Evolutionary conservation across 2,329 filamentous ascomycete species (phyloP).

Genomic region (Stagonosporopsis rhizophila): DNA sequence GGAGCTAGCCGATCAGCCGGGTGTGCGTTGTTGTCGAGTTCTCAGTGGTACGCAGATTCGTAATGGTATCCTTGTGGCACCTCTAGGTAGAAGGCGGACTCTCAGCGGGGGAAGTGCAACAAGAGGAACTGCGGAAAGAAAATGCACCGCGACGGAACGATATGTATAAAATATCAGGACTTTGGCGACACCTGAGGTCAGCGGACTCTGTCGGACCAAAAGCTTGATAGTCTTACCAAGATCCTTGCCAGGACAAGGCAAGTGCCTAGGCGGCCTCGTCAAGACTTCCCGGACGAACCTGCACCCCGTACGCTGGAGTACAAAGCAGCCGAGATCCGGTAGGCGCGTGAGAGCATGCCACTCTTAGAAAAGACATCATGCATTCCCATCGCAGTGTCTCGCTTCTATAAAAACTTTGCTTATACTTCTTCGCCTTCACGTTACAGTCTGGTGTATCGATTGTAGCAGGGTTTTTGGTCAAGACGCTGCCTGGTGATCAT

Average conservation of each 20-base stretch:
- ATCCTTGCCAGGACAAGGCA: slow-evolving; percentile 1
- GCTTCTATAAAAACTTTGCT: not conserved
- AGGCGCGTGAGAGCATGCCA: slow-evolving; percentile 13
- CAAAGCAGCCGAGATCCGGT: slow-evolving; percentile 14
- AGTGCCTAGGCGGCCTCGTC: not conserved
- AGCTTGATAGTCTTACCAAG: slow-evolving; percentile 6
- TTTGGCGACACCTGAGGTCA: slow-evolving; percentile 7
- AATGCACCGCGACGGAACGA: not conserved
- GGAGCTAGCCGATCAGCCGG: slow-evolving; percentile 2
- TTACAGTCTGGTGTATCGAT: not conserved
- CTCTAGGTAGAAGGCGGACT: not conserved
- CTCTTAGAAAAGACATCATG: not conserved
- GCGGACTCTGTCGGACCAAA: slow-evolving; percentile 15
- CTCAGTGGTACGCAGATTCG: slow-evolving; percentile 3
- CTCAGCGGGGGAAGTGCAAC: not conserved
- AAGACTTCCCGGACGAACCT: slow-evolving; percentile 3
- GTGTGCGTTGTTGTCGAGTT: slow-evolving; percentile 1
- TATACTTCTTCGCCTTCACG: not conserved
- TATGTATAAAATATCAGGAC: not conserved
- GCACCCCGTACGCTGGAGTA: slow-evolving; percentile 2
- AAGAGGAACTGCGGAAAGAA: not conserved
- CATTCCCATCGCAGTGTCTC: not conserved
- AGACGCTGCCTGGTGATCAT: not conserved
- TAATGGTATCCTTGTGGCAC: not conserved
- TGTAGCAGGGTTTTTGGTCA: not conserved